Base-by-base conservation (phyloP, 2,329 filamentous ascomycete species). In the Nigrospora sphaerica region DNA sequence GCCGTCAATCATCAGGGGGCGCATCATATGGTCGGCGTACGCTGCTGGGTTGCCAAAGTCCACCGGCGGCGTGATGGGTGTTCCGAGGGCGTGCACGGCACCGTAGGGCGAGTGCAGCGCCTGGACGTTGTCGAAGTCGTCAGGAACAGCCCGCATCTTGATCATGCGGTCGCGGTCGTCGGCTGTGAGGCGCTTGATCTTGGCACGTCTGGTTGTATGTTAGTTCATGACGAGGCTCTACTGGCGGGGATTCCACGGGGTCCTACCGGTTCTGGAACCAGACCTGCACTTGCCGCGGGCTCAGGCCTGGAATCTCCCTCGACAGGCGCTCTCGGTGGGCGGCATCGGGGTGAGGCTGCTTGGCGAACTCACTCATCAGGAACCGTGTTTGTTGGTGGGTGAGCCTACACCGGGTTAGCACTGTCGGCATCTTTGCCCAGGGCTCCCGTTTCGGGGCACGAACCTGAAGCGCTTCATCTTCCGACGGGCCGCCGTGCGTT, bases 311-410 rank as follows among this genome's bases (percentile, higher is more conserved):
- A 39, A 97, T 96, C 63, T 96, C 89, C 52, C 86, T 76, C 4
- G 91, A 92, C 34, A 97, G 73, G 40, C 89, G 78, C 63, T 95
- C 91, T 52, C 91, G 78, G 64, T 95, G 90, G 40, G 88, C 87
- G 36, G 91, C 91, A 68, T 97, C 91, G 9, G 91, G 91, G 62
- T 96, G 91, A 19, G 91, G 88, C 62, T 97, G 90, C 57, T 93
- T 90, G 47, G 90, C 87, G 60, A 96, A 97, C 64, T 97, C 91
- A 67, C 88, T 95, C 89, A 95, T 95, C 47, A 97, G 73, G 59
- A 95, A 97, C 13, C 92, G 84, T n/a, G 92, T 96, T 74, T 97
- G 92, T 58, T 93, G 92, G 65, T 96, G 91, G 1, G 91, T 95
- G 53, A 97, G 81, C 54, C 91, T 95, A 58, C 33, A 31, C 42